Evolutionary conservation across 495 filamentous ascomycete species (phyloP), one percentile per base, ranked within the genome.

Genomic region (Lentithecium fluviatile): DNA sequence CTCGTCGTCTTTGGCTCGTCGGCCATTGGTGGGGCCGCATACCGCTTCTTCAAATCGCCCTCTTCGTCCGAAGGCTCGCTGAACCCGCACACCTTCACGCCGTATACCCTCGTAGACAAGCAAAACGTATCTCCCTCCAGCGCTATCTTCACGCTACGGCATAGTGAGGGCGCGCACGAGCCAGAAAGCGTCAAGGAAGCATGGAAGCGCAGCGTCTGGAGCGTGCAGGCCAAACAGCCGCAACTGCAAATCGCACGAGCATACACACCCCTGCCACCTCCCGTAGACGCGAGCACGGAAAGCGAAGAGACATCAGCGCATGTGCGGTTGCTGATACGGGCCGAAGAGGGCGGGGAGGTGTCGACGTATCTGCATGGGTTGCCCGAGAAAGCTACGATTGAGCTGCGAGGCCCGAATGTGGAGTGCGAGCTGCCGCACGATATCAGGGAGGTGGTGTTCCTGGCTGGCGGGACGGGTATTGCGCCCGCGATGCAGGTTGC

Each of bases 391-490:
- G 76, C 85, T 2, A 70, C 75, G 17, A 76, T 97, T 53, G 85
- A 90, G 66, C 70, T 96, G 17, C 82, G 94, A 40, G 93, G 93
- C 0, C 91, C 91, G 17, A 80, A 85, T 60, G 65, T 84, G 10
- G 91, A 95, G 40, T 89, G 79, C 58, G 80, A 74, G 64, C 82
- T 87, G 34, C 87, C 78, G 11, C 56, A 69, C 13, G 68, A 75
- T 43, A 85, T 75, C 37, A 76, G 73, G 19, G 73, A 82, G 32
- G 78, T 96, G 1, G 69, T 97, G 2, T 96, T 97, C 71, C 76
- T 97, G 32, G 94, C 93, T 13, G 94, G 92, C 0, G 94, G 94
- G 0, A 98, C 94, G 6, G 94, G 93, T 0, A 94, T 98, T 70
- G 91, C 90, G 21, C 89, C 93, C 0, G 94, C 93, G 32, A 70